Percentiles rank a stretch among this genome's conserved stretches.
phyloP scores from a whole-genome alignment of 331 rosid species.

The Malus hybrid region DNA sequence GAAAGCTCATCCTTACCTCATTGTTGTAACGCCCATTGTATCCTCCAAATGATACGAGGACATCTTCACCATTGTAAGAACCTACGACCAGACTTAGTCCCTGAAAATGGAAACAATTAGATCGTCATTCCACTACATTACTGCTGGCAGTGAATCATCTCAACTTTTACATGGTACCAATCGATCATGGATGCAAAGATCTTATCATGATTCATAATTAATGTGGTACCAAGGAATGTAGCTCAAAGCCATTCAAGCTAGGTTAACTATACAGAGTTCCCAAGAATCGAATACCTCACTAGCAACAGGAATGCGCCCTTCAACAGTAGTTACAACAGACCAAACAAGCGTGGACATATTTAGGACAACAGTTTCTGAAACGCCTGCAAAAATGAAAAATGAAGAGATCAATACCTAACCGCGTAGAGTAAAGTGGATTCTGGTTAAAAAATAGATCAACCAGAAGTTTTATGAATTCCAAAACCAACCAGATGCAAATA shows the following conservation, averaged over 20 bases:
- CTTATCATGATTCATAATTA: too few relatives aligned
- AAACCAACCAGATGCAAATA: neutral
- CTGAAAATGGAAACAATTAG: conserved; percentile 38
- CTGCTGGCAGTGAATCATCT: conserved; percentile 4
- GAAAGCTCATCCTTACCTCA: conserved; percentile 48
- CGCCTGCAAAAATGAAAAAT: conserved; percentile 47
- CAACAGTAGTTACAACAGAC: conserved; percentile 88
- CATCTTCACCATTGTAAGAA: conserved; percentile 65
- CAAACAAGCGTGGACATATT: conserved; percentile 91
- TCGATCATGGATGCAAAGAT: neutral
- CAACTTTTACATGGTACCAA: neutral
- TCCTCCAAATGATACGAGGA: conserved; percentile 82
- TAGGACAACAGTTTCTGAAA: conserved; percentile 69
- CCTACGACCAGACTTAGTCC: conserved; percentile 86
- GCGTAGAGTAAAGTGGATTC: neutral
- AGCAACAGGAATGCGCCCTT: conserved; percentile 84
- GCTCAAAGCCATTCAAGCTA: conserved; percentile 1
- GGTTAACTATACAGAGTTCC: conserved; percentile 4
- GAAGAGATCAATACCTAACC: conserved; percentile 10
- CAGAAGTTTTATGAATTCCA: neutral
- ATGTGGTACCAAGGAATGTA: neutral
- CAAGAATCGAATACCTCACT: conserved; percentile 59
- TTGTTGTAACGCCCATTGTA: conserved; percentile 87
- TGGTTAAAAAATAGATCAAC: neutral
- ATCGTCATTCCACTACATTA: conserved; percentile 3